These are phyloP conservation scores for Telfairia occidentalis DNA, from an alignment of 331 rosid genomes.

Conservation along the genomic window DNA sequence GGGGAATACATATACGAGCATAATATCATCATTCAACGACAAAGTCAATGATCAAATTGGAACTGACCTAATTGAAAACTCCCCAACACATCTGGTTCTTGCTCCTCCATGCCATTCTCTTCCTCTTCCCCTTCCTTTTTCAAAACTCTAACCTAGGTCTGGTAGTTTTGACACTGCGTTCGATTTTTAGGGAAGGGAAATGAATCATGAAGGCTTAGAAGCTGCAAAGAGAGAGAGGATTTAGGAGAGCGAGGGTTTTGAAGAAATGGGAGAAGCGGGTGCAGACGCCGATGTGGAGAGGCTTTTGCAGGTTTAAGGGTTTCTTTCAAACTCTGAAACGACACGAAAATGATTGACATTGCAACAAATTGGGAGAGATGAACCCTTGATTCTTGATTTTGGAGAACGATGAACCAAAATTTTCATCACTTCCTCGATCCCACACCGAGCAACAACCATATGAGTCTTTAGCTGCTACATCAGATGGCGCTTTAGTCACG, in stretches of 20 bases:
- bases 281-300: slow-evolving; percentile 16
- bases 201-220: slow-evolving; percentile 55
- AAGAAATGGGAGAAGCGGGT: slow-evolving; percentile 9
- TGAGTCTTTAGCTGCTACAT: neutral
- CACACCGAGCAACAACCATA: neutral
- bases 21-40: slow-evolving; percentile 43
- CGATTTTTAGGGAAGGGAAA: slow-evolving; percentile 13
- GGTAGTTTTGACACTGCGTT: slow-evolving; percentile 16
- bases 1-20: slow-evolving; percentile 42
- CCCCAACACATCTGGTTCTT: slow-evolving; percentile 22
- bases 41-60: slow-evolving; percentile 59
- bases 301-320: slow-evolving; percentile 43
- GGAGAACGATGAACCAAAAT: neutral
- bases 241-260: slow-evolving; percentile 40
- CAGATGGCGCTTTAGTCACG: neutral
- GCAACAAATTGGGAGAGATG: neutral
- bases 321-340: slow-evolving; percentile 58
- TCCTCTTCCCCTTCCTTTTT: slow-evolving; percentile 3
- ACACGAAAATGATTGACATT: slow-evolving; percentile 26
- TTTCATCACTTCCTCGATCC: neutral
- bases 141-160: slow-evolving; percentile 2
- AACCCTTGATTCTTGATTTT: neutral
- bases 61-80: slow-evolving; percentile 28
- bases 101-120: slow-evolving; percentile 14
- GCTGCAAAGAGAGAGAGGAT: slow-evolving; percentile 60